These are phyloP conservation scores for Alnus rubra DNA, from an alignment of 306 rosid genomes.

Conservation along the genomic window DNA sequence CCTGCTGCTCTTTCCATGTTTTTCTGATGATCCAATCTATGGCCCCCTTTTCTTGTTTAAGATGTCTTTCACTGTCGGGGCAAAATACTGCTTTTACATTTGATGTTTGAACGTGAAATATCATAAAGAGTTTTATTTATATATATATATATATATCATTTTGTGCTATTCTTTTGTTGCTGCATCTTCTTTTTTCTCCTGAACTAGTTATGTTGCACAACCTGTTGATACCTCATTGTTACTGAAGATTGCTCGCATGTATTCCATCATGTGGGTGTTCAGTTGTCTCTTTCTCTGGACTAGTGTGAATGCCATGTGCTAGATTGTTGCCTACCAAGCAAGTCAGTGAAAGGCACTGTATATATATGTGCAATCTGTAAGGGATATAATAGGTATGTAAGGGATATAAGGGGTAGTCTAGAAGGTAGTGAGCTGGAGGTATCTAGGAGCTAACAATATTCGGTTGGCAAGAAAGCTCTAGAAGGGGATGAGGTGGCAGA, in stretches of 20 bases:
- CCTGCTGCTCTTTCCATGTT: neutral
- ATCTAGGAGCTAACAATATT: too few relatives aligned
- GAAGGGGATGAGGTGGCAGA: too few relatives aligned
- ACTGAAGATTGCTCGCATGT: neutral
- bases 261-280: neutral
- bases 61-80: slow-evolving; percentile 24
- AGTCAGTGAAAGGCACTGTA: neutral
- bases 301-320: neutral
- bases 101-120: slow-evolving; percentile 20
- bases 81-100: neutral
- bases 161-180: neutral
- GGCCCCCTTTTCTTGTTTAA: slow-evolving; percentile 22
- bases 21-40: slow-evolving; percentile 12
- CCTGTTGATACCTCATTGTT: neutral
- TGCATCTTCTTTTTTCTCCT: neutral
- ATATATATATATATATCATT: neutral
- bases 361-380: neutral
- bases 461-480: too few relatives aligned
- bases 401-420: too few relatives aligned
- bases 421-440: too few relatives aligned
- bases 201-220: neutral
- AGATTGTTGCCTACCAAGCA: neutral
- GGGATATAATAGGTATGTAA: too few relatives aligned
- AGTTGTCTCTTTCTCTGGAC: neutral
- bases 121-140: neutral